Base-by-base conservation (phyloP, 1,284 basidiomycete species). In the Afroboletus lepidellus region DNA sequence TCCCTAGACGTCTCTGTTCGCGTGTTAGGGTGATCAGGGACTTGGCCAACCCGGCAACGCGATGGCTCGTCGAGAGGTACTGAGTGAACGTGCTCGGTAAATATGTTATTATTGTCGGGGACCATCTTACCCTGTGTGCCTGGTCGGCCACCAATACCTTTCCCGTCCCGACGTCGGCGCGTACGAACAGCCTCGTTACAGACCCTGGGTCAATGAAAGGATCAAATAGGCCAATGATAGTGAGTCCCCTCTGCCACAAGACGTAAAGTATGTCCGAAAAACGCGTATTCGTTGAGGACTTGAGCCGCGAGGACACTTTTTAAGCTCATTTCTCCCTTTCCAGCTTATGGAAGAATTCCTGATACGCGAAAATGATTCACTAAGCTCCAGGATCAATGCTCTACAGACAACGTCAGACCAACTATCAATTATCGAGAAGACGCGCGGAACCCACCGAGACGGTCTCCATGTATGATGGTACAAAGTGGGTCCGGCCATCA, bases 111-210 rank as follows among this genome's bases (percentile, higher is more conserved):
- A 23, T 29, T 9, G 6, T 38, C 15, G 38, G 21, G 15, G 32
- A 12, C 8, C 1, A 11, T n/a, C 70, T 41, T 51, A 83, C 85
- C 64, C 87, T 88, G 58, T 88, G 85, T 0, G 85, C 85, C 56
- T 87, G 85, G 47, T 87, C 85, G 0, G 87, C 79, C 0, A 87
- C 75, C 7, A 87, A 70, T 0, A 85, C 79, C 58, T 87, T 87
- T 3, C 85, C 85, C 0, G 80, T 80, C 3, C 65, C 71, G 3
- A 84, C 73, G 16, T 80, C 70, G 0, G 79, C 74, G 21, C 84
- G 74, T 7, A 84, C 75, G 60, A 86, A 87, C 3, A 84, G 60
- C 34, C 84, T 73, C 0, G 77, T 74, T 1, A 85, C 67, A 16
- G 86, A 77, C 0, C 72, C 72, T 3, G 80, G 65, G 59, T 87